Percentiles rank a stretch among this genome's conserved stretches.
Conservation (phyloP, 176 grass and related monocot species). For the Aegilops speltoides region DNA sequence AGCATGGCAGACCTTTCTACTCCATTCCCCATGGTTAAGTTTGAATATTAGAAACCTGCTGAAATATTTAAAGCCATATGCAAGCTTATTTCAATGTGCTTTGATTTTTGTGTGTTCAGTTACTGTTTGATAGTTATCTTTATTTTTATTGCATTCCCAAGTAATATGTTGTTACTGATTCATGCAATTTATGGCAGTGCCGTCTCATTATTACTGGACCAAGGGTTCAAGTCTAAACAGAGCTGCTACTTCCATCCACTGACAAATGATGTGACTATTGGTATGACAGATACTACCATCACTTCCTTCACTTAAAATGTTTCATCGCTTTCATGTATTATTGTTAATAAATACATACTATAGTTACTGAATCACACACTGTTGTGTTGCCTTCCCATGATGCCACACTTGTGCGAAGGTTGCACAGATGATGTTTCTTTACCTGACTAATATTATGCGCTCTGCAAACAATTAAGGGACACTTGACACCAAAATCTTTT, state of each 20-base stretch:
- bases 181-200: constrained; percentile 44
- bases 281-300: constrained; percentile 44
- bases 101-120: neutral
- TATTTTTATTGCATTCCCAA: constrained; percentile 20
- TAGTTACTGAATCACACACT: neutral
- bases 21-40: neutral
- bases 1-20: neutral
- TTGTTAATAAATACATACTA: neutral
- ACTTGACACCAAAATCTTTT: neutral
- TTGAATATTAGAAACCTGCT: neutral
- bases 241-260: constrained; percentile 93
- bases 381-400: neutral
- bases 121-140: constrained; percentile 16
- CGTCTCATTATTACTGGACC: constrained; percentile 88
- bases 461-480: neutral
- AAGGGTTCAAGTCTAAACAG: constrained; percentile 69
- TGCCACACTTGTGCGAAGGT: neutral
- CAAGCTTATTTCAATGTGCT: constrained; percentile 4
- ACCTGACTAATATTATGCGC: neutral
- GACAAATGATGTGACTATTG: constrained; percentile 92
- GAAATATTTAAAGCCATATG: constrained; percentile 4
- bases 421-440: constrained; percentile 2
- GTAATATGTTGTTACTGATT: constrained; percentile 14
- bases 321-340: neutral
- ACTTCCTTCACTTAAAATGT: neutral